A percentile compares a stretch with the other conserved stretches of the same genome.
Conservation (phyloP, 1,284 basidiomycete genomes). For the Phylloboletellus chloephorus region DNA sequence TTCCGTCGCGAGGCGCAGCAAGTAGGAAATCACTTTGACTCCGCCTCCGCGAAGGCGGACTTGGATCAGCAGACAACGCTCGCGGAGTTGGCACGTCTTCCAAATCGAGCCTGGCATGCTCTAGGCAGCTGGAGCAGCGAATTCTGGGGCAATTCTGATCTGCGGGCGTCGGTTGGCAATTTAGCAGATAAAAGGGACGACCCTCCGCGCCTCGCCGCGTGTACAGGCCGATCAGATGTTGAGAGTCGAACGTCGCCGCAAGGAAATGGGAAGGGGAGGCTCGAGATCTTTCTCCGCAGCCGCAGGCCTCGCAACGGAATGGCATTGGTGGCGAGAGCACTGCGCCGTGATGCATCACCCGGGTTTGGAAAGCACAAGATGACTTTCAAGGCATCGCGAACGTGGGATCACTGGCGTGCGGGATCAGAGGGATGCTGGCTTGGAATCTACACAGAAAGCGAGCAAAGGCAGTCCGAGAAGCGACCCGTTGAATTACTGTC, state of each 20-base stretch:
- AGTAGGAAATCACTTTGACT: slow-evolving; percentile 13
- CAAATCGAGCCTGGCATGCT: slow-evolving; percentile 29
- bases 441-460: neutral
- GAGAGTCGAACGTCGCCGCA: neutral
- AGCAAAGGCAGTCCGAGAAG: neutral
- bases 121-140: neutral
- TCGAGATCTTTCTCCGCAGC: neutral
- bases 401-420: no score
- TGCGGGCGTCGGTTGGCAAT: neutral
- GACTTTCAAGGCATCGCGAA: neutral
- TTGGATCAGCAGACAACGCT: slow-evolving; percentile 21
- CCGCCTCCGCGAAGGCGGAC: slow-evolving; percentile 33
- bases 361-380: neutral
- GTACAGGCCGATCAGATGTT: neutral
- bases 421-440: slow-evolving; percentile 2
- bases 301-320: neutral
- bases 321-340: slow-evolving; percentile 1
- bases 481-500: neutral
- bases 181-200: slow-evolving; percentile 1
- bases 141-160: neutral
- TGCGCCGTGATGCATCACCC: neutral
- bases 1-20: slow-evolving; percentile 1
- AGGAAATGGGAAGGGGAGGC: no score
- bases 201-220: neutral
- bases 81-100: slow-evolving; percentile 30